Conservation (phyloP, 257 asterid genomes). For the Paulownia fortunei region DNA sequence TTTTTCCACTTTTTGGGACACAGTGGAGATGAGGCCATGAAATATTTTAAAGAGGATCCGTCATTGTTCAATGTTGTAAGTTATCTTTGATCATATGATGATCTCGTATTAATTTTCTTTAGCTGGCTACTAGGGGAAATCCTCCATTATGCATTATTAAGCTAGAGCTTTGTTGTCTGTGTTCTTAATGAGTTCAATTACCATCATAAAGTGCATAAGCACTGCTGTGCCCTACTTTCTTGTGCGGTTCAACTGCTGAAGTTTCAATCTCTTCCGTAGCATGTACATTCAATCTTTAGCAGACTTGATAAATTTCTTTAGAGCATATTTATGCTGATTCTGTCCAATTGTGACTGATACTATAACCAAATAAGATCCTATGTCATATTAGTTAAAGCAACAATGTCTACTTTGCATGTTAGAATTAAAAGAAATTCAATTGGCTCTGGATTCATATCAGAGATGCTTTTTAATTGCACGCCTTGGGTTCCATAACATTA, state of each 20-base stretch:
- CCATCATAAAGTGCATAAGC: neutral
- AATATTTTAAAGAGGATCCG: constrained; percentile 81
- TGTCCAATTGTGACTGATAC: neutral
- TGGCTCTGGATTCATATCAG: neutral
- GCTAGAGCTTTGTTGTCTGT: neutral
- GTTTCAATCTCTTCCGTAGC: neutral
- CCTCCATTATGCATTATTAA: neutral
- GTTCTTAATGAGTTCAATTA: neutral
- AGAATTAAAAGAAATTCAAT: neutral
- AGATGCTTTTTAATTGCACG: neutral
- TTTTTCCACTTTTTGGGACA: neutral
- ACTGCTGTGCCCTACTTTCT: neutral
- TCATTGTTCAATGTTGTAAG: constrained; percentile 84
- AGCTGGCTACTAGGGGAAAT: neutral
- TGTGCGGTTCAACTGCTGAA: neutral
- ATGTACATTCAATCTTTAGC: neutral
- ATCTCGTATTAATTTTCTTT: neutral
- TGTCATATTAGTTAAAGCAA: neutral
- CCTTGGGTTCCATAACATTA: neutral
- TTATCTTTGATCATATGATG: neutral
- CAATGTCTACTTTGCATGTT: neutral
- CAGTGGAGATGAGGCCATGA: constrained; percentile 88
- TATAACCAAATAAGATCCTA: neutral
- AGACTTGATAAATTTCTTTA: neutral
- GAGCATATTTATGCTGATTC: neutral